phyloP scores from a whole-genome alignment of 1,139 yeast species.

The Magnusiomyces suaveolens region DNA sequence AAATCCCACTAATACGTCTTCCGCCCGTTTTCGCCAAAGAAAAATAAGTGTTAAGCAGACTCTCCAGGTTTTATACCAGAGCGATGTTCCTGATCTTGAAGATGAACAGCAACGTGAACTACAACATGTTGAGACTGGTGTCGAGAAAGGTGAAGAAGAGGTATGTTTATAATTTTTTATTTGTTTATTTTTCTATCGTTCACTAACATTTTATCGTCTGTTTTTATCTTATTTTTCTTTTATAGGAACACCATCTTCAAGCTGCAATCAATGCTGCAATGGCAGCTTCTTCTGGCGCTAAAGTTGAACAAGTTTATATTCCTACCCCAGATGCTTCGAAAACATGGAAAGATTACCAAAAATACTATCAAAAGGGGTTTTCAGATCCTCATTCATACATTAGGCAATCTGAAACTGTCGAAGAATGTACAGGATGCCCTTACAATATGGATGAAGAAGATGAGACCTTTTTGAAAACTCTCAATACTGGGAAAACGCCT shows the following conservation, averaged over 20 bases:
- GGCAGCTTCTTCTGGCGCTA: slow-evolving; percentile 47
- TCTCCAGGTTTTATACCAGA: slow-evolving; percentile 66
- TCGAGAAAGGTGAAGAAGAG: slow-evolving; percentile 93
- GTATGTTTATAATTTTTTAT: slow-evolving; percentile 16
- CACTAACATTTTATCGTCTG: not conserved
- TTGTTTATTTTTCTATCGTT: not conserved
- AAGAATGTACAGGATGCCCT: slow-evolving; percentile 78
- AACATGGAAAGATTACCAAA: slow-evolving; percentile 66
- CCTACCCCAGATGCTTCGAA: slow-evolving; percentile 96
- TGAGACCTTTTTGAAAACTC: slow-evolving; percentile 48
- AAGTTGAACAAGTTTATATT: slow-evolving; percentile 62
- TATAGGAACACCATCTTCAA: slow-evolving; percentile 76
- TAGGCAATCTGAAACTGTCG: slow-evolving; percentile 87
- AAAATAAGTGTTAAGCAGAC: slow-evolving; percentile 86
- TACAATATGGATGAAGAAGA: slow-evolving; percentile 90
- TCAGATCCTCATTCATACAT: slow-evolving; percentile 70
- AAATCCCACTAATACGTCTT: slow-evolving; percentile 9
- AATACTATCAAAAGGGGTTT: slow-evolving; percentile 61
- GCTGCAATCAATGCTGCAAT: slow-evolving; percentile 70
- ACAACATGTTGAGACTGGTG: slow-evolving; percentile 93
- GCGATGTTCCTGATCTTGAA: slow-evolving; percentile 73
- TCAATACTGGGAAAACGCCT: slow-evolving; percentile 31
- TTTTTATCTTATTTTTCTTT: slow-evolving; percentile 4
- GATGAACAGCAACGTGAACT: slow-evolving; percentile 69
- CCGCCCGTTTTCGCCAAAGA: slow-evolving; percentile 77